Percentiles rank a stretch among this genome's conserved stretches.
These are phyloP conservation scores for Malus sieversii DNA, from an alignment of 306 rosid species.

Conservation along the genomic window DNA sequence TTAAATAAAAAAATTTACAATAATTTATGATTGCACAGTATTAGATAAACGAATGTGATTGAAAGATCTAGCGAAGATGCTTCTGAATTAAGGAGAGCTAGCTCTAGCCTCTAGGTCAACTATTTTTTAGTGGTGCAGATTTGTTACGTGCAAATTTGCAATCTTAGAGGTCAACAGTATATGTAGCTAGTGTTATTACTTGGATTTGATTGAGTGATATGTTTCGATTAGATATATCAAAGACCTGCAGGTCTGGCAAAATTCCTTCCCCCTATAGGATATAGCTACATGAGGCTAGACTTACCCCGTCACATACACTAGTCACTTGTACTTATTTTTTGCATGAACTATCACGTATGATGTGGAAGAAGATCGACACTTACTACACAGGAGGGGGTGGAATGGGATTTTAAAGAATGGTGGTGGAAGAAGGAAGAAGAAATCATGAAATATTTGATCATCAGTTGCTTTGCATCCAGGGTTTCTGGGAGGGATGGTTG, in stretches of 20 bases:
- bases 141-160: conserved; percentile 45
- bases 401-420: background rate
- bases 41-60: no score
- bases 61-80: accelerated
- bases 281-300: background rate
- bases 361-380: background rate
- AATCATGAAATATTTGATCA: background rate
- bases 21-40: accelerated
- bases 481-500: background rate
- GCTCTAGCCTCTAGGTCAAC: background rate
- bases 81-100: background rate
- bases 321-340: conserved; percentile 8
- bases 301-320: background rate
- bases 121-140: conserved; percentile 17
- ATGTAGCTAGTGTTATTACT: background rate
- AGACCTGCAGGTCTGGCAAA: conserved; percentile 13
- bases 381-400: no score
- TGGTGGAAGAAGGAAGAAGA: background rate
- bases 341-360: conserved; percentile 44
- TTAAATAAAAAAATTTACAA: no score
- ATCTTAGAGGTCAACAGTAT: conserved; percentile 41
- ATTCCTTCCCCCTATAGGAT: conserved; percentile 15
- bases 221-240: conserved; percentile 42
- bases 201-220: conserved; percentile 55
- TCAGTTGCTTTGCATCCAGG: background rate